These are phyloP conservation scores for Trametes cingulata DNA, from an alignment of 768 basidiomycete species.

Conservation along the genomic window DNA sequence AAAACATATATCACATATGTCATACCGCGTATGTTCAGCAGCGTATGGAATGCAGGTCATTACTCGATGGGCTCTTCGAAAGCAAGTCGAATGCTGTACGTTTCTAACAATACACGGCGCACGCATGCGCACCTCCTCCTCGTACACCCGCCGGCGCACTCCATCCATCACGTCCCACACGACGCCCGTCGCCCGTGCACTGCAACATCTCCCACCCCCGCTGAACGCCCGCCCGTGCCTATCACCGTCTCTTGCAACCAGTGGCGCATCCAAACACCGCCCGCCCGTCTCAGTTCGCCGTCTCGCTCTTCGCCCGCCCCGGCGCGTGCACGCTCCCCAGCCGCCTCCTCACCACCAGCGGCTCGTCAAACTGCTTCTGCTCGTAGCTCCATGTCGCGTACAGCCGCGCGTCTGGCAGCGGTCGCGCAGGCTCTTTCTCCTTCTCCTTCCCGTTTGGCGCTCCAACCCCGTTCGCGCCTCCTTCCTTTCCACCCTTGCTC, in stretches of 20 bases:
- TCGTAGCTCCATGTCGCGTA: slow-evolving; percentile 55
- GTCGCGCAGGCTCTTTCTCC: slow-evolving; percentile 33
- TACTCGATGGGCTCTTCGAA: neutral
- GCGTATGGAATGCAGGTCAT: neutral
- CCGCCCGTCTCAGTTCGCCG: neutral
- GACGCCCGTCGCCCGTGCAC: neutral
- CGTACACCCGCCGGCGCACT: neutral
- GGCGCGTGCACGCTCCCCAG: slow-evolving; percentile 26
- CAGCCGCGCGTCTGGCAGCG: slow-evolving; percentile 48
- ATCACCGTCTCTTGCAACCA: neutral
- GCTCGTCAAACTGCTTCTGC: slow-evolving; percentile 42
- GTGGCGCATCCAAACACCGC: neutral
- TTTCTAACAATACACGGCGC: neutral
- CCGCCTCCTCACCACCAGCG: slow-evolving; percentile 35
- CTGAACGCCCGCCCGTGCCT: neutral
- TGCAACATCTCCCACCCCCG: neutral
- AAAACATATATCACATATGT: neutral
- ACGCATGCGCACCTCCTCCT: neutral
- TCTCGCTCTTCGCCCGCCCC: slow-evolving; percentile 22
- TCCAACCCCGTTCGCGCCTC: slow-evolving; percentile 20
- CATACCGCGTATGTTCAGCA: neutral
- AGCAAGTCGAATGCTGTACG: neutral
- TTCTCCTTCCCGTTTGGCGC: slow-evolving; percentile 30
- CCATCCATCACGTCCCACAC: neutral
- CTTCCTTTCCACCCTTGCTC: slow-evolving; percentile 26